Evolutionary conservation across 2,329 filamentous ascomycete species (phyloP).

Genomic region (Nannizzia gypsea): DNA sequence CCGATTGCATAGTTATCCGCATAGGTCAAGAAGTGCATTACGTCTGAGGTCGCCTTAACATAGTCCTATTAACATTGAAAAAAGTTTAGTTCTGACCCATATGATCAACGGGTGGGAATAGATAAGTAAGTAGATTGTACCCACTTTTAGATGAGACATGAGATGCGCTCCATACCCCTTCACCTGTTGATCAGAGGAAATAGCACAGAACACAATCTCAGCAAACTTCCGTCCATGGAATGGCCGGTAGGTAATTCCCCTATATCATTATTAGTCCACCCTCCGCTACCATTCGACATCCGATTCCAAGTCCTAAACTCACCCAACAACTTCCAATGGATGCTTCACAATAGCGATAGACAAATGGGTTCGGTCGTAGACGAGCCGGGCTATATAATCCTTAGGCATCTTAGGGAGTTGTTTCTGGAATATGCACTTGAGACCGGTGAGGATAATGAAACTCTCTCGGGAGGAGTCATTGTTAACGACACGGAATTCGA

Average conservation of each 20-base stretch:
- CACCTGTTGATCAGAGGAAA: slow-evolving; percentile 94
- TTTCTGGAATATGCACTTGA: slow-evolving; percentile 98
- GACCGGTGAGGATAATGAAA: slow-evolving; percentile 82
- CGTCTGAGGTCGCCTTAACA: slow-evolving; percentile 87
- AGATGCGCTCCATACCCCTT: slow-evolving; percentile 96
- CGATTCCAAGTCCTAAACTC: slow-evolving; percentile 19
- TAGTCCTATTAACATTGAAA: slow-evolving; percentile 51
- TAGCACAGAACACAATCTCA: slow-evolving; percentile 97
- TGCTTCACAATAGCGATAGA: slow-evolving; percentile 97
- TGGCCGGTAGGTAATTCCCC: slow-evolving; percentile 89
- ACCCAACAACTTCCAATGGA: slow-evolving; percentile 77
- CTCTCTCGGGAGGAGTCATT: slow-evolving; percentile 83
- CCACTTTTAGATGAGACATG: slow-evolving; percentile 86
- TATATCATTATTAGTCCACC: slow-evolving; percentile 27
- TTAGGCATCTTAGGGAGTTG: slow-evolving; percentile 99
- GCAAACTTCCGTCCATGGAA: slow-evolving; percentile 89
- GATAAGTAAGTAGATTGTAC: not conserved
- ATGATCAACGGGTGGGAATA: too few relatives aligned
- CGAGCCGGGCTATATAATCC: slow-evolving; percentile 92
- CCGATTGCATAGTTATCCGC: slow-evolving; percentile 98
- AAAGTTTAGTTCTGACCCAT: not conserved
- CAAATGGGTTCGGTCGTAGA: slow-evolving; percentile 92
- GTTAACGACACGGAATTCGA: slow-evolving; percentile 95
- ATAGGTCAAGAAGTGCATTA: slow-evolving; percentile 98
- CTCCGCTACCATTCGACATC: too few relatives aligned